These are phyloP conservation scores for Geoglossum cookeanum DNA, from an alignment of 2,329 filamentous ascomycete genomes.

Conservation along the genomic window DNA sequence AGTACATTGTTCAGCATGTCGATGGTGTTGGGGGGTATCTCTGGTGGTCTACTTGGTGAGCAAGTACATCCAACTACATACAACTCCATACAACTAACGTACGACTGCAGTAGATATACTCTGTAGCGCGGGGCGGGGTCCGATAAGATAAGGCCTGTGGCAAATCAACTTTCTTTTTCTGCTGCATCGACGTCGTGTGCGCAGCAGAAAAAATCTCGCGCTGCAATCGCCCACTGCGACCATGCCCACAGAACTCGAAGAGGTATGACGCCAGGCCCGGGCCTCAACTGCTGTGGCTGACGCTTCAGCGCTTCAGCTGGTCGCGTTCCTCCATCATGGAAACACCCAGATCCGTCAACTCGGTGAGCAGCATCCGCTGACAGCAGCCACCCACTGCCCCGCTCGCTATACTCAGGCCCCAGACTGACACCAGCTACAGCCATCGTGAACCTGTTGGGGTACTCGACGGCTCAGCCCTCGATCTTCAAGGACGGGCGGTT, in stretches of 20 bases:
- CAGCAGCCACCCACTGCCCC: neutral
- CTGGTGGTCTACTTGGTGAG: no score
- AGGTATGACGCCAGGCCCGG: slow-evolving; percentile 16
- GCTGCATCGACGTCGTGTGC: no score
- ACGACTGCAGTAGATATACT: no score
- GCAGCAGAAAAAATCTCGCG: no score
- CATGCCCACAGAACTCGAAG: slow-evolving; percentile 32
- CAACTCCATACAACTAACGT: no score
- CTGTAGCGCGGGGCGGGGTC: no score
- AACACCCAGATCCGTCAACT: slow-evolving; percentile 79
- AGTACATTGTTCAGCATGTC: no score
- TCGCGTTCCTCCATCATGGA: slow-evolving; percentile 82
- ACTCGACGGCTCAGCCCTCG: slow-evolving; percentile 51
- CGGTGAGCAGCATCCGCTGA: slow-evolving; percentile 27
- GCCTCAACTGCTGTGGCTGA: neutral
- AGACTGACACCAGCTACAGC: slow-evolving; percentile 29
- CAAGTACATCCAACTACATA: no score
- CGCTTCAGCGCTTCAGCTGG: slow-evolving; percentile 37
- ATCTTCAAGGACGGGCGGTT: slow-evolving; percentile 73
- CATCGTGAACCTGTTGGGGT: slow-evolving; percentile 72
- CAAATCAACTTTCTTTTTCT: no score
- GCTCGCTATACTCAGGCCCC: neutral
- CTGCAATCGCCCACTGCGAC: neutral
- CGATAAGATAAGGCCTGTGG: no score
- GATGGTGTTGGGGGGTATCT: no score